Percentiles rank a stretch among this genome's conserved stretches.
Evolutionary conservation across 176 grass and related monocot genomes (phyloP).

Genomic region (Dactylis glomerata): DNA sequence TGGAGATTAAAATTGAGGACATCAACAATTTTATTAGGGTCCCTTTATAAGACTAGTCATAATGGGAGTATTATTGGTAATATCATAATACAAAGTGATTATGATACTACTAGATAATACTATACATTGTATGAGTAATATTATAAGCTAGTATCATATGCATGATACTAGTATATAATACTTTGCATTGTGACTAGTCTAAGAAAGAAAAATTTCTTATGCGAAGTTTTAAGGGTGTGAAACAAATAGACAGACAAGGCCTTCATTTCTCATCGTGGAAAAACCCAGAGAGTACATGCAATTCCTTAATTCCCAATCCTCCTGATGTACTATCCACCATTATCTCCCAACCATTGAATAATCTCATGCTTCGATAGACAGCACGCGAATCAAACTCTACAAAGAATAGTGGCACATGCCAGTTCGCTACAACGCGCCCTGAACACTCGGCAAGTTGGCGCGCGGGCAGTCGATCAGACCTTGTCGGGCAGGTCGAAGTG

Average conservation of each 20-base stretch:
- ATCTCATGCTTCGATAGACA: background rate
- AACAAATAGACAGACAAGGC: background rate
- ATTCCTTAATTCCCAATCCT: background rate
- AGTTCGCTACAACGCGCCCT: background rate
- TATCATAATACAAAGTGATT: too few species aligned
- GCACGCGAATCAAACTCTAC: background rate
- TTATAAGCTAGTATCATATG: too few species aligned
- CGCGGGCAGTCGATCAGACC: slow-evolving; percentile 10
- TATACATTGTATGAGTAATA: too few species aligned
- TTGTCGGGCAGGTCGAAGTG: slow-evolving; percentile 71
- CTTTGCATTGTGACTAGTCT: too few species aligned
- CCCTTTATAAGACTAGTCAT: too few species aligned
- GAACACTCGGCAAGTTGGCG: background rate
- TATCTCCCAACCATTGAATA: background rate
- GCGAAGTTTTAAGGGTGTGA: too few species aligned
- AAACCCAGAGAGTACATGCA: background rate
- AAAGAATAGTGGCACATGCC: background rate
- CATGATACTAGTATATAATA: too few species aligned
- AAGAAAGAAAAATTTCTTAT: too few species aligned
- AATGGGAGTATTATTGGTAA: too few species aligned
- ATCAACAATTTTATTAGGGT: too few species aligned
- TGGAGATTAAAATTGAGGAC: too few species aligned
- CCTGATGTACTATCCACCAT: background rate
- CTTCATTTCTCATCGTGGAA: background rate
- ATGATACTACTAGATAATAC: too few species aligned